phyloP scores from a whole-genome alignment of 2,329 filamentous ascomycete genomes.

The Aspergillus floridensis region DNA sequence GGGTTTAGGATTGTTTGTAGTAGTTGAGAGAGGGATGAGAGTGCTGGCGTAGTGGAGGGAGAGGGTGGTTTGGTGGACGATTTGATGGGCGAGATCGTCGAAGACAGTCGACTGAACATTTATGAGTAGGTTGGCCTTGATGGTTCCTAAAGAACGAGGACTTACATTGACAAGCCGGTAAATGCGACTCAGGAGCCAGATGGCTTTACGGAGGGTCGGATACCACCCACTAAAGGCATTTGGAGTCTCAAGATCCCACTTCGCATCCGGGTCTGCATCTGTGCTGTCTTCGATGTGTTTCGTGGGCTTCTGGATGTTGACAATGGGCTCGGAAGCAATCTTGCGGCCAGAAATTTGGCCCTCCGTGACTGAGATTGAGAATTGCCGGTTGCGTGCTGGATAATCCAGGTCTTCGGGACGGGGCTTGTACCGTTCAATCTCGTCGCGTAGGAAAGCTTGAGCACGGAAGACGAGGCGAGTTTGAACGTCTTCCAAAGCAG shows the following conservation, averaged over 20 bases:
- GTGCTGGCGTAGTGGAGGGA: constrained; percentile 76
- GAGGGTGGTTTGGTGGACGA: constrained; percentile 85
- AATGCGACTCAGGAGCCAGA: constrained; percentile 67
- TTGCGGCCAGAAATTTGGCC: constrained; percentile 56
- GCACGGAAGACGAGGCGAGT: constrained; percentile 65
- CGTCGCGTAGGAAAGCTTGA: constrained; percentile 61
- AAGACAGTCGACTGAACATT: constrained; percentile 60
- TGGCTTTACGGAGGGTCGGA: constrained; percentile 64
- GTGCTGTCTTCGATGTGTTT: constrained; percentile 52
- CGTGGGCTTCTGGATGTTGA: constrained; percentile 49
- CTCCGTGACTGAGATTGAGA: constrained; percentile 41
- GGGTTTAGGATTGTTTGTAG: constrained; percentile 59
- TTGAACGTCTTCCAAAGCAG: constrained; percentile 66
- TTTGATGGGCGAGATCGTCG: constrained; percentile 71
- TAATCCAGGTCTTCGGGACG: constrained; percentile 65
- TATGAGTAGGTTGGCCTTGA: constrained; percentile 14
- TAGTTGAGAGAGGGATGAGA: constrained; percentile 64
- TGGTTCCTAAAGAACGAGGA: not conserved
- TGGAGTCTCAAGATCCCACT: constrained; percentile 57
- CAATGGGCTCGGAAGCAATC: constrained; percentile 40
- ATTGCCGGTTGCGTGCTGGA: constrained; percentile 51
- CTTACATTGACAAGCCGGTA: constrained; percentile 66
- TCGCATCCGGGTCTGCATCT: constrained; percentile 45
- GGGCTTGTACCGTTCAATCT: constrained; percentile 65
- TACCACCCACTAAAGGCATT: constrained; percentile 62